A percentile compares a stretch with the other conserved stretches of the same genome.
These are phyloP conservation scores for Orbilia quercus DNA, from an alignment of 2,329 filamentous ascomycete species.

Conservation along the genomic window DNA sequence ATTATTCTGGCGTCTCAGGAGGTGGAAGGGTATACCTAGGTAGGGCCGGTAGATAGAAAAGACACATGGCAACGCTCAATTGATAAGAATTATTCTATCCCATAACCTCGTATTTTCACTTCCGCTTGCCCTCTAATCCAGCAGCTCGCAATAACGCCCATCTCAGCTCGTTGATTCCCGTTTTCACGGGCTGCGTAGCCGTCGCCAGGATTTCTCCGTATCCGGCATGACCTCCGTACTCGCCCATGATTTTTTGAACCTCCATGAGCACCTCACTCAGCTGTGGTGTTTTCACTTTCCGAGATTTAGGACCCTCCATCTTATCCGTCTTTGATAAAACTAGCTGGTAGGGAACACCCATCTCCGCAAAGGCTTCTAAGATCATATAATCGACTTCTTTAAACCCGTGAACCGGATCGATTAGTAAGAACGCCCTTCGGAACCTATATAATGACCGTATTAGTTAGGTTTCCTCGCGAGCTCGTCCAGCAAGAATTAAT, in stretches of 20 bases:
- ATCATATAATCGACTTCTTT: slow-evolving; percentile 72
- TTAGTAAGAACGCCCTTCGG: slow-evolving; percentile 72
- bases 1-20: slow-evolving; percentile 44
- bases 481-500: neutral
- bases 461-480: neutral
- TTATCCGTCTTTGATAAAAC: slow-evolving; percentile 75
- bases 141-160: slow-evolving; percentile 74
- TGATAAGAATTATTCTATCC: neutral
- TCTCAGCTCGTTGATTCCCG: slow-evolving; percentile 73
- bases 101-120: slow-evolving; percentile 57
- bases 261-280: slow-evolving; percentile 61
- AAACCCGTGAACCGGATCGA: slow-evolving; percentile 73
- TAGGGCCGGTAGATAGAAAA: slow-evolving; percentile 29
- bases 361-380: slow-evolving; percentile 68
- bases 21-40: slow-evolving; percentile 27
- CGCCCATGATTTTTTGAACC: slow-evolving; percentile 63
- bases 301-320: slow-evolving; percentile 61
- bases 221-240: slow-evolving; percentile 63
- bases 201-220: slow-evolving; percentile 72
- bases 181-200: slow-evolving; percentile 65
- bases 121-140: slow-evolving; percentile 66
- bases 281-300: slow-evolving; percentile 61
- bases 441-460: slow-evolving; percentile 63
- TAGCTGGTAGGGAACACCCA: slow-evolving; percentile 73
- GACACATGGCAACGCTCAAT: slow-evolving; percentile 25